A percentile compares a stretch with the other conserved stretches of the same genome.
phyloP scores from a whole-genome alignment of 768 basidiomycete genomes.

The Suillus ampliporus region DNA sequence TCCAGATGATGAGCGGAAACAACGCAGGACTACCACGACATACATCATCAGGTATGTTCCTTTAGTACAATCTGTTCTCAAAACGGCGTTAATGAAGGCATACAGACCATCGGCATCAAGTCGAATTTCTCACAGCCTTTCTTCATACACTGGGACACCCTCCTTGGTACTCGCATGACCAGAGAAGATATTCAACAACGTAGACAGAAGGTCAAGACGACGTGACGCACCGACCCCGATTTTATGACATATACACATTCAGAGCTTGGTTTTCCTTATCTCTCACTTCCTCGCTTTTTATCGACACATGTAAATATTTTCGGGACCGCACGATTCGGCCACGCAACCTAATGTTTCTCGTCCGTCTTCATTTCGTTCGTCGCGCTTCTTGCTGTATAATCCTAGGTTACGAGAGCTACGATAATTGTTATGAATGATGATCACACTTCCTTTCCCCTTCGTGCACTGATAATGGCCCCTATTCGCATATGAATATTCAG shows the following conservation, averaged over 20 bases:
- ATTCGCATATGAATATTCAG: not conserved
- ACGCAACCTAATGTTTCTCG: not conserved
- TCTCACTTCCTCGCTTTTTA: not conserved
- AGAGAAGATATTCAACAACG: slow-evolving; percentile 62
- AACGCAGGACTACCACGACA: slow-evolving; percentile 98
- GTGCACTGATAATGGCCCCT: not conserved
- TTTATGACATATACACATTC: not conserved
- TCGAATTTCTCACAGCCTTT: slow-evolving; percentile 94
- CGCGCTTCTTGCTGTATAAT: not conserved
- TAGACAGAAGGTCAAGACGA: slow-evolving; percentile 34
- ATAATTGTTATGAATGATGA: slow-evolving; percentile 7
- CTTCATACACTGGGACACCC: slow-evolving; percentile 89
- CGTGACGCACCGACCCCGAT: slow-evolving; percentile 13
- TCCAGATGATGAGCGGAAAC: slow-evolving; percentile 84
- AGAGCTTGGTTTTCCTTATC: not conserved
- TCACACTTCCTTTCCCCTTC: not conserved
- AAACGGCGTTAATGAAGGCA: not conserved
- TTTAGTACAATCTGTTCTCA: not conserved
- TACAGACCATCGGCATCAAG: slow-evolving; percentile 73
- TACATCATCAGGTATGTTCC: slow-evolving; percentile 83
- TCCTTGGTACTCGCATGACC: slow-evolving; percentile 84
- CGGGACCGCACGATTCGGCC: not conserved
- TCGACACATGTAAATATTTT: not conserved
- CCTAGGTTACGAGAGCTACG: not conserved
- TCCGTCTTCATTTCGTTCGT: not conserved